Base-by-base conservation (phyloP, 441 rosid species). In the Erodium texanum region DNA sequence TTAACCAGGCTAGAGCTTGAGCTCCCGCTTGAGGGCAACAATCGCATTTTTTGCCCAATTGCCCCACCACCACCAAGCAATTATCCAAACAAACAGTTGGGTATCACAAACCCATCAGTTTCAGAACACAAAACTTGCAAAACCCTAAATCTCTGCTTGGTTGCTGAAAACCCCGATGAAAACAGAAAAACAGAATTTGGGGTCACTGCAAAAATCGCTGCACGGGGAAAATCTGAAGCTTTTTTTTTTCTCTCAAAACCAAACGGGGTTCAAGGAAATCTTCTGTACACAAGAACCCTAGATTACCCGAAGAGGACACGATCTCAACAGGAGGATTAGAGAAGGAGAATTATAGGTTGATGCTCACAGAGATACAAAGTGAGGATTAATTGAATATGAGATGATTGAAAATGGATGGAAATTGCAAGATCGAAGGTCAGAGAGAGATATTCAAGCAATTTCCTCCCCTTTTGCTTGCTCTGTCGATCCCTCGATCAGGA, bases 31-130 rank as follows among this genome's bases (percentile, higher is more conserved):
- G 59, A 52, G 20, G 89, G 82, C 77, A 89, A 85, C 80, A 85
- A 78, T 84, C 87, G 82, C 98, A 93, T 93, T 76, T 70, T 78
- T 54, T 66, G 22, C 59, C 22, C 59, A 52, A 52, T 52, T 16
- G 23, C 59, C 22, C 9, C 43, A 59, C 38, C 38, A 64, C 67
- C 54, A 48, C 48, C 72, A 63, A 58, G 41, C 23, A 70, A 34
- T 66, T 61, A 69, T 71, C 69, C 77, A 71, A 66, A 29, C 34
- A 29, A 5, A 29, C 34, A 29, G 6, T 29, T 29, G 34, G 34
- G 34, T 29, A 29, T 75, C 80, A 78, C 67, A 75, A 74, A 62
- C 81, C 80, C 79, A 52, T 64, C 81, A 80, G 75, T 64, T 68
- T 18, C 59, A 52, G 22, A 52, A 23, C 9, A 52, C 9, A 52